These are phyloP conservation scores for Pleurotus citrinopileatus DNA, from an alignment of 768 basidiomycete species.

Conservation along the genomic window DNA sequence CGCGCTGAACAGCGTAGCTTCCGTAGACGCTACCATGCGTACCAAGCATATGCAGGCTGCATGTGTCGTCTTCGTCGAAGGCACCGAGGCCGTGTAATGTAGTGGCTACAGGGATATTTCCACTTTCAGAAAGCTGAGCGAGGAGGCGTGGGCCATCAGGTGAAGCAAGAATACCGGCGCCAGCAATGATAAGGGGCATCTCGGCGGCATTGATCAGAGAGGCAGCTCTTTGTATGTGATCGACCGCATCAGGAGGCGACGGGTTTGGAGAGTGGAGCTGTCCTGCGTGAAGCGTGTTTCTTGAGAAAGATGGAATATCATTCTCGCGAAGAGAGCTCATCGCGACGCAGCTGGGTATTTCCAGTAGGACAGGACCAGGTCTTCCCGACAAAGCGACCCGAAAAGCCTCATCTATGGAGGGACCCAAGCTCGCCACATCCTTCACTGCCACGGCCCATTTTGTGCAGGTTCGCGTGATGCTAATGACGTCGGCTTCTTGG, in stretches of 20 bases:
- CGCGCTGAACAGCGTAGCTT: constrained; percentile 95
- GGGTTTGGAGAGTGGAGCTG: constrained; percentile 59
- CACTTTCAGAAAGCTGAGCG: constrained; percentile 69
- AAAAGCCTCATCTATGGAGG: constrained; percentile 98
- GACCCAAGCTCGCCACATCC: constrained; percentile 89
- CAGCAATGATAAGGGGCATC: constrained; percentile 89
- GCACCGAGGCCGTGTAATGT: constrained; percentile 95
- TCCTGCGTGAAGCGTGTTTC: constrained; percentile 61
- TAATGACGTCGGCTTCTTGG: constrained; percentile 96
- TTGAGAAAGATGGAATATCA: constrained; percentile 75
- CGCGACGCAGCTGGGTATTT: constrained; percentile 96
- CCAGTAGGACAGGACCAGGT: constrained; percentile 96
- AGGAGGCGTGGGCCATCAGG: constrained; percentile 81
- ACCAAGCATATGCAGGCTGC: constrained; percentile 94
- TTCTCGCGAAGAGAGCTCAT: constrained; percentile 82
- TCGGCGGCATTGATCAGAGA: constrained; percentile 89
- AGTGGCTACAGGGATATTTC: constrained; percentile 98
- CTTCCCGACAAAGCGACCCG: constrained; percentile 97
- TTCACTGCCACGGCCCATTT: constrained; percentile 99
- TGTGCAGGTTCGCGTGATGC: constrained; percentile 94
- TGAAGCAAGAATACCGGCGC: constrained; percentile 83
- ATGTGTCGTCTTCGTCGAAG: constrained; percentile 87
- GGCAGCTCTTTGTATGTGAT: constrained; percentile 79
- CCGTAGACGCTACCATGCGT: constrained; percentile 99
- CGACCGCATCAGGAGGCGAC: constrained; percentile 56